Conservation (phyloP, 2,329 filamentous ascomycete genomes). For the Ophiocordyceps sinensis region DNA sequence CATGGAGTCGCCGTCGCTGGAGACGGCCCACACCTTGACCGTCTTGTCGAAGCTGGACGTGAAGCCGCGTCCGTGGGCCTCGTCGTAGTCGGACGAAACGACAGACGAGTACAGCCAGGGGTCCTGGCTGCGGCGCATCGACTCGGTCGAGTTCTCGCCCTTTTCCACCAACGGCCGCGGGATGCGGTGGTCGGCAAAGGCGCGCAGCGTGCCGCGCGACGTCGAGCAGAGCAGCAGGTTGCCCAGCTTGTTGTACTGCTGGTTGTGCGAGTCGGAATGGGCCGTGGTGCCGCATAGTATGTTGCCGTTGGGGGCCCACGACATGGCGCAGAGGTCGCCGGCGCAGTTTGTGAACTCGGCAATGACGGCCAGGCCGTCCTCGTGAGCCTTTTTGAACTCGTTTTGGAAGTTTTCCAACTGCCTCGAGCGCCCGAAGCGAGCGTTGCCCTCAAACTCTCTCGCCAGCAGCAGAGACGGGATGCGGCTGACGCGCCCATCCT, state of each 20-base stretch:
- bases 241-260: constrained; percentile 52
- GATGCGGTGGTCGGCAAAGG: constrained; percentile 43
- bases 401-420: constrained; percentile 29
- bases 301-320: constrained; percentile 37
- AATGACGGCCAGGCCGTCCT: constrained; percentile 36
- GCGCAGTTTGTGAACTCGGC: constrained; percentile 46
- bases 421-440: constrained; percentile 25
- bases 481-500: constrained; percentile 8
- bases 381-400: constrained; percentile 27
- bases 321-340: constrained; percentile 43
- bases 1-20: constrained; percentile 25
- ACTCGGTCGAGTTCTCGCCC: constrained; percentile 38
- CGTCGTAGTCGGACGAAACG: constrained; percentile 43
- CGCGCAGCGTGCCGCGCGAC: constrained; percentile 25
- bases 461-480: constrained; percentile 30
- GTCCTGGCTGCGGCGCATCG: constrained; percentile 44
- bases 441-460: constrained; percentile 32
- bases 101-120: constrained; percentile 52
- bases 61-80: constrained; percentile 29
- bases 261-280: constrained; percentile 48
- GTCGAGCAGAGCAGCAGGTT: constrained; percentile 44
- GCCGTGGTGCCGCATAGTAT: constrained; percentile 49
- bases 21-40: constrained; percentile 43
- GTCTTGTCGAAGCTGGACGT: constrained; percentile 49
- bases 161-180: constrained; percentile 35